Percentiles rank a stretch among this genome's conserved stretches.
Conservation (phyloP, 257 asterid genomes). For the Eucommia ulmoides region DNA sequence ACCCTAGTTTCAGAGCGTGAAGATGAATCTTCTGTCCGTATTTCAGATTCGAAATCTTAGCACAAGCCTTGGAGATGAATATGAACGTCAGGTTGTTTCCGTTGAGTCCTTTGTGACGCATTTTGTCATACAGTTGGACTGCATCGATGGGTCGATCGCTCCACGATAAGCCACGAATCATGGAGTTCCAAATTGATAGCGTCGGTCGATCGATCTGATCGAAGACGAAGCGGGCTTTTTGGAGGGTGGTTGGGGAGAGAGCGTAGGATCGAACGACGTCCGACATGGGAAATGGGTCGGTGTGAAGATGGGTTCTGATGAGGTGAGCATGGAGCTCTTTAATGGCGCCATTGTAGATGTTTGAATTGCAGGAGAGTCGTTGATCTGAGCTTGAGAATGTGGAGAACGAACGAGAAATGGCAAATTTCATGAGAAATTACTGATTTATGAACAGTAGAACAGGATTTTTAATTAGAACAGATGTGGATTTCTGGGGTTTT, state of each 20-base stretch:
- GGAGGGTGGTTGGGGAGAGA: slow-evolving; percentile 11
- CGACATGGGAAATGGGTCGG: slow-evolving; percentile 13
- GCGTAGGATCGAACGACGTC: slow-evolving; percentile 15
- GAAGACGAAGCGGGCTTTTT: slow-evolving; percentile 23
- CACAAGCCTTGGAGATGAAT: slow-evolving; percentile 16
- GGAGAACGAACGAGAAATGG: too few species aligned
- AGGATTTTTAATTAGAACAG: too few species aligned
- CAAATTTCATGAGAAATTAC: too few species aligned
- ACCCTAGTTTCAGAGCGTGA: slow-evolving; percentile 26
- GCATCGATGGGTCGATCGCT: slow-evolving; percentile 16
- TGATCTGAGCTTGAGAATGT: too few species aligned
- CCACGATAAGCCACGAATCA: slow-evolving; percentile 17
- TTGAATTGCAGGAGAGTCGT: too few species aligned
- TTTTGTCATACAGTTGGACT: slow-evolving; percentile 18
- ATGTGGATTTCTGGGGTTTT: too few species aligned
- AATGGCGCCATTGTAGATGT: slow-evolving; percentile 9
- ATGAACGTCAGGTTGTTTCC: slow-evolving; percentile 28
- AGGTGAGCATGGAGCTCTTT: slow-evolving; percentile 21
- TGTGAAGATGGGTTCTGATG: slow-evolving; percentile 18
- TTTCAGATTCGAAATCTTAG: slow-evolving; percentile 11
- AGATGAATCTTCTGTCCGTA: slow-evolving; percentile 19
- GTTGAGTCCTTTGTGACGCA: slow-evolving; percentile 19
- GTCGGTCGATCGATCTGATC: slow-evolving; percentile 14
- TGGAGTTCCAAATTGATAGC: slow-evolving; percentile 18
- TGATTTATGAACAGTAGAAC: too few species aligned